Evolutionary conservation across 139 green algal species (phyloP).

Genomic region (Tetratostichococcus sp.): DNA sequence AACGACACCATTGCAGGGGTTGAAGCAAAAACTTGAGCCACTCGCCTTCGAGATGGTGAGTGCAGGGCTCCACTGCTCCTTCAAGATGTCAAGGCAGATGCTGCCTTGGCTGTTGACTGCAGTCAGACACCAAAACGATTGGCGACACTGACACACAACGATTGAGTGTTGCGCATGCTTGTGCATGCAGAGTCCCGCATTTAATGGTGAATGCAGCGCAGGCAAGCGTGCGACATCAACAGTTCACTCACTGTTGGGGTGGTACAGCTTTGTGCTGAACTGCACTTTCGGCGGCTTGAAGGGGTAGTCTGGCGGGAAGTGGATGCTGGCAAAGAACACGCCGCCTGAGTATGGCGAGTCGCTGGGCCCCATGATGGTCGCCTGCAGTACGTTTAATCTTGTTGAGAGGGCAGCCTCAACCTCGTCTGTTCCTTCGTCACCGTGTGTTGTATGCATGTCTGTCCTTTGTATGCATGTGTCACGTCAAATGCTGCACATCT

Average conservation of each 20-base stretch:
- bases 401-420: too few relatives aligned
- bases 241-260: conserved; percentile 6
- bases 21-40: too few relatives aligned
- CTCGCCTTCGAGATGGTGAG: conserved; percentile 94
- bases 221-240: too few relatives aligned
- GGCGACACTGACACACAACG: too few relatives aligned
- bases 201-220: too few relatives aligned
- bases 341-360: conserved; percentile 91
- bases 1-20: not conserved
- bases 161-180: too few relatives aligned
- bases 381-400: conserved; percentile 43
- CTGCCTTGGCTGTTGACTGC: conserved; percentile 88
- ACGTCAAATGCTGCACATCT: too few relatives aligned
- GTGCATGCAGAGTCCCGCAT: too few relatives aligned
- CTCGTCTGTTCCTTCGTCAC: too few relatives aligned
- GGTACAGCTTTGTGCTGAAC: conserved; percentile 82
- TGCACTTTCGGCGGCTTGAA: conserved; percentile 97
- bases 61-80: conserved; percentile 96
- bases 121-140: not conserved
- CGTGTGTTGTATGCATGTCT: too few relatives aligned
- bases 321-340: conserved; percentile 95
- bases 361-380: conserved; percentile 70
- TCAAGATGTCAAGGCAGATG: conserved; percentile 99
- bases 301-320: conserved; percentile 94
- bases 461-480: too few relatives aligned